These are phyloP conservation scores for Penicillium coprophilum DNA, from an alignment of 495 filamentous ascomycete genomes.

Conservation along the genomic window DNA sequence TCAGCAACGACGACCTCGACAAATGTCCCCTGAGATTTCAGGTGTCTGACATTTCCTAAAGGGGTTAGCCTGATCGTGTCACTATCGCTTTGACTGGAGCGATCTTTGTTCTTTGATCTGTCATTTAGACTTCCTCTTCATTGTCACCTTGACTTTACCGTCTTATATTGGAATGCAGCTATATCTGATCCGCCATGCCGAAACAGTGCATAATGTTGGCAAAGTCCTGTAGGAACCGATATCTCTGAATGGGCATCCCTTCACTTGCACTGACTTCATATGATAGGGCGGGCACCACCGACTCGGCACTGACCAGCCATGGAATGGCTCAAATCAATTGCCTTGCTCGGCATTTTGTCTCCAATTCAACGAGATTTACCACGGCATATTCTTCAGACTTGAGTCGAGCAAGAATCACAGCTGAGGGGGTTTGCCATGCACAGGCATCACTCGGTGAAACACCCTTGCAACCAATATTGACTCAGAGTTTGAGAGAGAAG, in stretches of 20 bases:
- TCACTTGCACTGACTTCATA: slow-evolving; percentile 3
- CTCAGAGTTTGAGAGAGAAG: slow-evolving; percentile 27
- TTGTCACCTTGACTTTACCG: not conserved
- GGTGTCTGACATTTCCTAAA: not conserved
- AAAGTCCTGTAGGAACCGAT: slow-evolving; percentile 58
- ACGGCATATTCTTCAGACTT: slow-evolving; percentile 80
- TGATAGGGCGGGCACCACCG: slow-evolving; percentile 69
- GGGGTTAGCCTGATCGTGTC: no score
- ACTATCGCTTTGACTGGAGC: not conserved
- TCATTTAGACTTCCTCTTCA: not conserved
- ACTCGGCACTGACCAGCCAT: slow-evolving; percentile 80
- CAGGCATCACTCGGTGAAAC: slow-evolving; percentile 5
- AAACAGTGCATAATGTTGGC: slow-evolving; percentile 84
- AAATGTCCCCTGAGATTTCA: no score
- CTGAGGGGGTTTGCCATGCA: slow-evolving; percentile 27
- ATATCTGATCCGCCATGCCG: slow-evolving; percentile 80
- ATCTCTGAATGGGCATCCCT: not conserved
- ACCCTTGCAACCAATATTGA: slow-evolving; percentile 16
- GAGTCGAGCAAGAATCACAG: slow-evolving; percentile 67
- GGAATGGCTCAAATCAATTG: slow-evolving; percentile 71
- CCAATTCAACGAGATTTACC: slow-evolving; percentile 46
- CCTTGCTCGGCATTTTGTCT: slow-evolving; percentile 45
- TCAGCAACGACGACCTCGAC: no score
- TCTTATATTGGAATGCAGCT: slow-evolving; percentile 56
- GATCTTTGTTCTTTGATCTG: not conserved